phyloP scores from a whole-genome alignment of 257 asterid genomes.

The Scutellaria barbata region DNA sequence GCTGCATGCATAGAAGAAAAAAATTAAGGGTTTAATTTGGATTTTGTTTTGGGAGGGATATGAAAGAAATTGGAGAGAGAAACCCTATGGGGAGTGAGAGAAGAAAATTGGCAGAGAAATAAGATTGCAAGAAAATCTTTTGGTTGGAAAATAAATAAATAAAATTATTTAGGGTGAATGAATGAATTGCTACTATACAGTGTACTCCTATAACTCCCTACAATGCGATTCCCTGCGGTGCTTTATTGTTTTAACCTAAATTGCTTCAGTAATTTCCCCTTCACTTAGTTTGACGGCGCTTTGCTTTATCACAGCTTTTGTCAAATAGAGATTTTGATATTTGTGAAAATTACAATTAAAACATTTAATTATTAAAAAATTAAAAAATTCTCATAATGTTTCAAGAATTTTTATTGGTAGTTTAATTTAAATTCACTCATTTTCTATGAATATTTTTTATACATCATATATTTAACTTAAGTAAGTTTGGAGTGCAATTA shows the following conservation, averaged over 20 bases:
- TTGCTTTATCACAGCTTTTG: too few relatives aligned
- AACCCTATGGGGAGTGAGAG: constrained; percentile 36
- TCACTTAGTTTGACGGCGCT: too few relatives aligned
- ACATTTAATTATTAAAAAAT: too few relatives aligned
- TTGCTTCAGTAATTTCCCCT: not conserved
- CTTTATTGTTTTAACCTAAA: constrained; percentile 26
- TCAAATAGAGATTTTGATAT: too few relatives aligned
- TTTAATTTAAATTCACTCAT: too few relatives aligned
- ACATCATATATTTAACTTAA: too few relatives aligned
- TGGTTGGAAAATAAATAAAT: constrained; percentile 20
- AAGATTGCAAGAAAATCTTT: constrained; percentile 37
- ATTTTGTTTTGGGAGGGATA: constrained; percentile 24
- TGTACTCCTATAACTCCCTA: constrained; percentile 22
- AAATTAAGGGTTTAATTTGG: constrained; percentile 17
- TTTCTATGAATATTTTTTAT: too few relatives aligned
- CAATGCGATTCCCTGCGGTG: constrained; percentile 29
- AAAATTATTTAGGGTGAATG: constrained; percentile 5
- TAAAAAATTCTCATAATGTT: too few relatives aligned
- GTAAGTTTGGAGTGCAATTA: too few relatives aligned
- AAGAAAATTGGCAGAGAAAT: constrained; percentile 35
- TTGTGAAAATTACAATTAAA: too few relatives aligned
- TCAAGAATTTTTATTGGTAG: too few relatives aligned
- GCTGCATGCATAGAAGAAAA: constrained; percentile 40
- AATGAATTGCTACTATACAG: constrained; percentile 30
- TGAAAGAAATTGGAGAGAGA: constrained; percentile 22